These are phyloP conservation scores for Colletotrichum spaethianum DNA, from an alignment of 2,329 filamentous ascomycete species.

Conservation along the genomic window DNA sequence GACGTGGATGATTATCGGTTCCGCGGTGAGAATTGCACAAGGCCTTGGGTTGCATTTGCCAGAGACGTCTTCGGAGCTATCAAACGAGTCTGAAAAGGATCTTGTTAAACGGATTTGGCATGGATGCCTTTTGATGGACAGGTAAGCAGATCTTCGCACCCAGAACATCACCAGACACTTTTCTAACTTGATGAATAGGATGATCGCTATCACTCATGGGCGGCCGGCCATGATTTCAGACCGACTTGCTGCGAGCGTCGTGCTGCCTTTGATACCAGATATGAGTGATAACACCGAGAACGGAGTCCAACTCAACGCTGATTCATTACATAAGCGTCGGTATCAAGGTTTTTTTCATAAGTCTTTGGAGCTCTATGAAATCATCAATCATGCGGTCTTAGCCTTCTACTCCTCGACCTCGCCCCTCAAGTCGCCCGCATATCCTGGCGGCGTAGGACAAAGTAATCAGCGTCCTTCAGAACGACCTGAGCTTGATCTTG, in stretches of 20 bases:
- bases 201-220: conserved; percentile 54
- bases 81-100: conserved; percentile 45
- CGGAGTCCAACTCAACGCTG: background rate
- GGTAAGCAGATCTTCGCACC: conserved; percentile 44
- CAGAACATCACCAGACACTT: too few relatives aligned
- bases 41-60: conserved; percentile 61
- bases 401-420: conserved; percentile 46
- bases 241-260: conserved; percentile 46
- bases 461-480: background rate
- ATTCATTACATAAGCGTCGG: conserved; percentile 6
- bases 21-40: conserved; percentile 62
- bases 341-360: conserved; percentile 51
- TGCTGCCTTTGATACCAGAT: conserved; percentile 45
- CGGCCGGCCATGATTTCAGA: conserved; percentile 53
- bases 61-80: conserved; percentile 49
- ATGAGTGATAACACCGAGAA: background rate
- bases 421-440: background rate
- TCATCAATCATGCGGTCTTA: conserved; percentile 51
- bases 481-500: conserved; percentile 45
- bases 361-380: conserved; percentile 54
- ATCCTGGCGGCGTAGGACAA: background rate
- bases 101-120: conserved; percentile 52
- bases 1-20: conserved; percentile 64
- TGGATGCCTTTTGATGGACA: conserved; percentile 56
- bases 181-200: conserved; percentile 41